These are phyloP conservation scores for Sporothrix curviconia DNA, from an alignment of 2,329 filamentous ascomycete species.

Conservation along the genomic window DNA sequence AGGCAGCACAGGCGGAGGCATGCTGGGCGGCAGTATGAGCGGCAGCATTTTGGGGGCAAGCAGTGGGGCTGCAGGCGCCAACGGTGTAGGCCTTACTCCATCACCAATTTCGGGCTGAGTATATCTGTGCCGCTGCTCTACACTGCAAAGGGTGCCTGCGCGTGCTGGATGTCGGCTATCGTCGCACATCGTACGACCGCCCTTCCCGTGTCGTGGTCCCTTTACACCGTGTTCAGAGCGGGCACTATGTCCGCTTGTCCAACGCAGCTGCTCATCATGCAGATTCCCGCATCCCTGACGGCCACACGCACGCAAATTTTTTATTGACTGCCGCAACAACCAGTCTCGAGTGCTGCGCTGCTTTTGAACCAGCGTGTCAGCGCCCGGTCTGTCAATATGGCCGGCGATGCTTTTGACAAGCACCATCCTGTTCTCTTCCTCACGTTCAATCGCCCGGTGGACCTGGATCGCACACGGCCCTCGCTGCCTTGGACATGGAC, in stretches of 20 bases:
- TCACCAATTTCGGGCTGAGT: conserved; percentile 19
- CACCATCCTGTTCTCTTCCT: conserved; percentile 7
- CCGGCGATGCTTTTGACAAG: neutral
- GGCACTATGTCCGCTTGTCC: conserved; percentile 15
- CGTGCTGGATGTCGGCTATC: conserved; percentile 15
- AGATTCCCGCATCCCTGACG: neutral
- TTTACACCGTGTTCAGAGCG: conserved; percentile 8
- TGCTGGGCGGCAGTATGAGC: neutral
- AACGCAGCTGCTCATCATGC: conserved; percentile 11
- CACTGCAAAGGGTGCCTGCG: conserved; percentile 14
- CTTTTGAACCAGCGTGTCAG: conserved; percentile 3
- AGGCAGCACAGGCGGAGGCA: neutral
- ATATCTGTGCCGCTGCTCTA: conserved; percentile 15
- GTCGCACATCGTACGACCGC: neutral
- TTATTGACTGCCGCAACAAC: conserved; percentile 15
- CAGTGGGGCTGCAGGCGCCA: neutral
- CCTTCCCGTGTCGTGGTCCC: conserved; percentile 1
- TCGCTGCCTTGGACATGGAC: conserved; percentile 7
- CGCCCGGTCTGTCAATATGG: neutral
- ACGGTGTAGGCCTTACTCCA: conserved; percentile 4
- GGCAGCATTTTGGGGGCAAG: neutral
- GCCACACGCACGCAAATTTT: conserved; percentile 7
- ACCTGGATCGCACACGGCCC: neutral
- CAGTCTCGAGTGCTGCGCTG: neutral
- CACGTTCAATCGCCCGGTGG: conserved; percentile 12